Percentiles rank a stretch among this genome's conserved stretches.
These are phyloP conservation scores for Chalciporus piperatus DNA, from an alignment of 768 basidiomycete genomes.

Conservation along the genomic window DNA sequence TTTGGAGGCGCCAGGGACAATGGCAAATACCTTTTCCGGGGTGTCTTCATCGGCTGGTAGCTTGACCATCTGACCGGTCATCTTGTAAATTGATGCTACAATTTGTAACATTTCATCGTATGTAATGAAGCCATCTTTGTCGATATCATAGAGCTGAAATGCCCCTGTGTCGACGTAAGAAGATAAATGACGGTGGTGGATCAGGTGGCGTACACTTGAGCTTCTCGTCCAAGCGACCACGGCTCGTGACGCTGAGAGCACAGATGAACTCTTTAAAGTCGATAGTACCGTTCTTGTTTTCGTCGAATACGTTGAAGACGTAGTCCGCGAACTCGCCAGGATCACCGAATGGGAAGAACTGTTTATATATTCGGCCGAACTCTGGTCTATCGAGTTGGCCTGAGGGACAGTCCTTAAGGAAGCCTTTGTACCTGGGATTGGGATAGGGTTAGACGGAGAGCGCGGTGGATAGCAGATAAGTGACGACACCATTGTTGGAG, in stretches of 20 bases:
- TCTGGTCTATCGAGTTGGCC: slow-evolving; percentile 95
- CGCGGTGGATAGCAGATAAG: slow-evolving; percentile 2
- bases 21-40: slow-evolving; percentile 81
- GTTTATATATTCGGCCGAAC: slow-evolving; percentile 97
- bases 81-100: slow-evolving; percentile 98
- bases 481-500: slow-evolving; percentile 82
- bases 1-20: neutral
- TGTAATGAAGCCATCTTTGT: slow-evolving; percentile 96
- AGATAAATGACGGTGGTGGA: slow-evolving; percentile 12
- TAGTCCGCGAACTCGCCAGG: slow-evolving; percentile 96
- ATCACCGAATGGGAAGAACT: slow-evolving; percentile 99
- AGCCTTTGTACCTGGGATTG: slow-evolving; percentile 92
- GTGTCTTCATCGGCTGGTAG: slow-evolving; percentile 98
- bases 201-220: slow-evolving; percentile 75
- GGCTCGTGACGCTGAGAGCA: slow-evolving; percentile 90
- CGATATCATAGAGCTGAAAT: slow-evolving; percentile 98
- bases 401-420: slow-evolving; percentile 97
- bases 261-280: slow-evolving; percentile 99
- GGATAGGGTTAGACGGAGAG: slow-evolving; percentile 8
- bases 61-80: slow-evolving; percentile 99
- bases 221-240: slow-evolving; percentile 95
- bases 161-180: slow-evolving; percentile 66
- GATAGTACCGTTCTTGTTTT: slow-evolving; percentile 93
- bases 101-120: slow-evolving; percentile 99
- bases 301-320: slow-evolving; percentile 97